Conservation (phyloP, 1,284 basidiomycete genomes). For the Spongiforma sp. region DNA sequence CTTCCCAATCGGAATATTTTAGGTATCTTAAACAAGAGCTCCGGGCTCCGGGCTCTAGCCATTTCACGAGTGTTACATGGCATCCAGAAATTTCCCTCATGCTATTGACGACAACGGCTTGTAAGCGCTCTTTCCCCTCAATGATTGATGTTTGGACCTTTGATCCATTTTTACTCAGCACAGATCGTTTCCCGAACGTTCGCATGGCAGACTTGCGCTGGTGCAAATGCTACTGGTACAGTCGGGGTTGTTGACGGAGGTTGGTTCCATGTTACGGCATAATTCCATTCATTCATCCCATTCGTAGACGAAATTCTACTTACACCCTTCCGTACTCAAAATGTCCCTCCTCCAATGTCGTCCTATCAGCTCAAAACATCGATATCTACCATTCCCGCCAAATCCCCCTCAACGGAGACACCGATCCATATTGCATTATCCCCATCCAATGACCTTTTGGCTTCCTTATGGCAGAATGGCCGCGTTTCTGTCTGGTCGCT, state of each 20-base stretch:
- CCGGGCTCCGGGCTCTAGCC: conserved; percentile 50
- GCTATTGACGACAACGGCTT: conserved; percentile 70
- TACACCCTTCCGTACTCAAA: conserved; percentile 94
- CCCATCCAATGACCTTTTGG: conserved; percentile 60
- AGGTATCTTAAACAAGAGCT: conserved; percentile 95
- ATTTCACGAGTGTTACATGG: conserved; percentile 80
- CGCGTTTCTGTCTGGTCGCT: conserved; percentile 73
- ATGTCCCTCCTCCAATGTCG: conserved; percentile 96
- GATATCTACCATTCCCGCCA: conserved; percentile 16
- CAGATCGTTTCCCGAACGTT: conserved; percentile 70
- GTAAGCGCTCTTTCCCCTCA: conserved; percentile 48
- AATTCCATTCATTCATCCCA: conserved; percentile 18
- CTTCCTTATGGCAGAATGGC: conserved; percentile 71
- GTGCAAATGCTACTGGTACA: conserved; percentile 82
- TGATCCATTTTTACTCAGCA: conserved; percentile 40
- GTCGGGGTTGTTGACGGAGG: conserved; percentile 94
- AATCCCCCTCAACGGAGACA: conserved; percentile 15
- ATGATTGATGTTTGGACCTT: background rate
- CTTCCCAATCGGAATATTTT: conserved; percentile 14
- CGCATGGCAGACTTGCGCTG: conserved; percentile 78
- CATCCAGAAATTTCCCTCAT: conserved; percentile 83
- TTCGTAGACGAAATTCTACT: conserved; percentile 72
- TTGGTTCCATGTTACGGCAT: conserved; percentile 53
- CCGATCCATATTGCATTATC: conserved; percentile 78
- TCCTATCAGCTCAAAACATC: conserved; percentile 64